Percentiles rank a stretch among this genome's conserved stretches.
phyloP scores from a whole-genome alignment of 140 eudicot species.

The Flaveria floridana region DNA sequence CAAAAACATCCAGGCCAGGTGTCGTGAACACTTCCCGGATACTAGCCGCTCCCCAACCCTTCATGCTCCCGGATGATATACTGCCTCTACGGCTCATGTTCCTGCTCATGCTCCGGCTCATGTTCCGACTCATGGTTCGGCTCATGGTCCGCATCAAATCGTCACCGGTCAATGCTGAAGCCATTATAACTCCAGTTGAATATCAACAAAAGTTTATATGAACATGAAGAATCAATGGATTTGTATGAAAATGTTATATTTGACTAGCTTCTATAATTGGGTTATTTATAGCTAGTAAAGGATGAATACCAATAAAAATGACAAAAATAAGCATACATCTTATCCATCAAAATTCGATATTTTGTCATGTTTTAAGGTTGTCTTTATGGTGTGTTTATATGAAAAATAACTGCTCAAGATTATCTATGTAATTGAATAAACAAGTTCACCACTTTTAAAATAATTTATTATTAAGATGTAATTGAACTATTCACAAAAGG shows the following conservation, averaged over 20 bases:
- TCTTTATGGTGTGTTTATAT: background rate
- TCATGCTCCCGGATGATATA: slow-evolving; percentile 42
- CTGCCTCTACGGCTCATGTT: slow-evolving; percentile 48
- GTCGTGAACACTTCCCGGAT: slow-evolving; percentile 45
- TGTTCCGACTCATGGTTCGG: slow-evolving; percentile 40
- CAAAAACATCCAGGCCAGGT: slow-evolving; percentile 40
- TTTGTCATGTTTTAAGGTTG: slow-evolving; percentile 26
- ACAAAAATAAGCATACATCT: slow-evolving; percentile 32
- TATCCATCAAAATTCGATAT: slow-evolving; percentile 20
- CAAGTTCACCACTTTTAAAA: background rate
- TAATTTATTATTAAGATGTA: background rate
- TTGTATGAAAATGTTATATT: slow-evolving; percentile 9
- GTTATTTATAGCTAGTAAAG: slow-evolving; percentile 28
- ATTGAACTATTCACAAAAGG: background rate
- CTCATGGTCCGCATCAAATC: slow-evolving; percentile 57
- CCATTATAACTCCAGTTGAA: slow-evolving; percentile 38
- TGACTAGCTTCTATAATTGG: slow-evolving; percentile 2
- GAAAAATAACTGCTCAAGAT: background rate
- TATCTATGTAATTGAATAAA: too few species aligned
- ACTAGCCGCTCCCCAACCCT: slow-evolving; percentile 48
- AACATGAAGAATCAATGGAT: slow-evolving; percentile 30
- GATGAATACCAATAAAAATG: slow-evolving; percentile 13
- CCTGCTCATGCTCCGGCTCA: slow-evolving; percentile 46
- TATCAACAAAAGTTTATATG: slow-evolving; percentile 12
- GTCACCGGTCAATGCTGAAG: slow-evolving; percentile 52